These are phyloP conservation scores for Rhizopus delemar DNA, from an alignment of 371 early-diverging fungal genomes.

Conservation along the genomic window DNA sequence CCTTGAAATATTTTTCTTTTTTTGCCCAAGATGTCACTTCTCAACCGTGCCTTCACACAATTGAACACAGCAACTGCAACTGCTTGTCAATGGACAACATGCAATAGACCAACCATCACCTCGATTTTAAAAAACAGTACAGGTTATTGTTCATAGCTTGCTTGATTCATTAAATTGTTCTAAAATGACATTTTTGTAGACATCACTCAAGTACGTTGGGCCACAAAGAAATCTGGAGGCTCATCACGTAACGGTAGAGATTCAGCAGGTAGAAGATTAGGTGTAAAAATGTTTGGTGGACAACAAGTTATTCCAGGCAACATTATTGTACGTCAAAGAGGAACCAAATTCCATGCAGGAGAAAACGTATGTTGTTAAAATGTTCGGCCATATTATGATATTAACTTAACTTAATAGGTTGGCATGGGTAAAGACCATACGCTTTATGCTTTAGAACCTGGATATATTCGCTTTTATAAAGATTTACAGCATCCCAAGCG, in stretches of 20 bases:
- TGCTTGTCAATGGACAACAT: background rate
- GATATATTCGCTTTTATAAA: conserved; percentile 88
- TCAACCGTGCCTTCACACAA: conserved; percentile 23
- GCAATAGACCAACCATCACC: conserved; percentile 16
- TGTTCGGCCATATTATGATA: background rate
- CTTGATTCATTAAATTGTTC: background rate
- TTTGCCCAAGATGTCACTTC: conserved; percentile 15
- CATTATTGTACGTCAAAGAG: conserved; percentile 92
- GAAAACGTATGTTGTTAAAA: conserved; percentile 61
- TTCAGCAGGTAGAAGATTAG: conserved; percentile 91
- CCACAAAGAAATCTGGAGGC: conserved; percentile 92
- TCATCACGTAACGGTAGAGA: conserved; percentile 92
- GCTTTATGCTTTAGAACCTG: conserved; percentile 77
- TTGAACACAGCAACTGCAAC: conserved; percentile 9
- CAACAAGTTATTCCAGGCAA: conserved; percentile 84
- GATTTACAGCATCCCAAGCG: conserved; percentile 68
- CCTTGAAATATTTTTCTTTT: conserved; percentile 1
- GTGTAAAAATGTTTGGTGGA: conserved; percentile 89
- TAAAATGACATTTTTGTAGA: conserved; percentile 9
- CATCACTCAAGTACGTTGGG: conserved; percentile 76
- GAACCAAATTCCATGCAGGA: conserved; percentile 89
- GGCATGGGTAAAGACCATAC: conserved; percentile 94
- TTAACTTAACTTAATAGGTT: conserved; percentile 48
- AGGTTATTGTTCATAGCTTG: conserved; percentile 5
- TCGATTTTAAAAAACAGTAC: conserved; percentile 18